A percentile compares a stretch with the other conserved stretches of the same genome.
Evolutionary conservation across 2,329 filamentous ascomycete species (phyloP).

Genomic region (Fusarium setosum): DNA sequence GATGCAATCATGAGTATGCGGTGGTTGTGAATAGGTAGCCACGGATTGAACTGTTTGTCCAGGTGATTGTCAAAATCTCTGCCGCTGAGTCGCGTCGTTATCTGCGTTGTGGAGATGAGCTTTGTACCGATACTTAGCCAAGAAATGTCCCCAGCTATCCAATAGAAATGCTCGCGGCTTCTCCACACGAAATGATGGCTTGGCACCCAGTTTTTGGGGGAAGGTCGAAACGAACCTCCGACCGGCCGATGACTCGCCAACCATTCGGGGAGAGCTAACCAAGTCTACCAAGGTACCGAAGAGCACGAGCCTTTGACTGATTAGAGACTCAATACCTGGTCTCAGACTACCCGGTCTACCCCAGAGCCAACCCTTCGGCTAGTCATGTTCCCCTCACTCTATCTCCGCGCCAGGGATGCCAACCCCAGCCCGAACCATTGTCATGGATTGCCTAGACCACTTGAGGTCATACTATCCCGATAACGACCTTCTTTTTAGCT

Average conservation of each 20-base stretch:
- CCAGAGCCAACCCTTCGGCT: neutral
- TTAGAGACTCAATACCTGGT: no score
- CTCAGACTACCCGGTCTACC: neutral
- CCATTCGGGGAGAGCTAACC: neutral
- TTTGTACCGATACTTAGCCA: neutral
- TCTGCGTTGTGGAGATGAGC: neutral
- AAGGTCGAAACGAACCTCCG: conserved; percentile 7
- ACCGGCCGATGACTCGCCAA: no score
- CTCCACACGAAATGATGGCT: neutral
- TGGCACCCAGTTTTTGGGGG: neutral
- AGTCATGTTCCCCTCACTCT: neutral
- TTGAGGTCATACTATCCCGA: neutral
- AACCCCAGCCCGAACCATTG: neutral
- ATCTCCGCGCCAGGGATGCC: no score
- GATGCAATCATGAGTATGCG: neutral
- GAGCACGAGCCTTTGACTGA: neutral
- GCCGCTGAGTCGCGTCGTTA: neutral
- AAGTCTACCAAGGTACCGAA: neutral
- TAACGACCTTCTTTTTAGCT: neutral
- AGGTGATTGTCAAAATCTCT: neutral
- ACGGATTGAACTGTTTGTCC: neutral
- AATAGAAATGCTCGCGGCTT: neutral
- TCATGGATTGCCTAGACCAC: neutral
- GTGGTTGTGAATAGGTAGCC: neutral
- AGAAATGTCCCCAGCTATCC: neutral